Conservation (phyloP, 129 eudicot species). For the Logfia minima region DNA sequence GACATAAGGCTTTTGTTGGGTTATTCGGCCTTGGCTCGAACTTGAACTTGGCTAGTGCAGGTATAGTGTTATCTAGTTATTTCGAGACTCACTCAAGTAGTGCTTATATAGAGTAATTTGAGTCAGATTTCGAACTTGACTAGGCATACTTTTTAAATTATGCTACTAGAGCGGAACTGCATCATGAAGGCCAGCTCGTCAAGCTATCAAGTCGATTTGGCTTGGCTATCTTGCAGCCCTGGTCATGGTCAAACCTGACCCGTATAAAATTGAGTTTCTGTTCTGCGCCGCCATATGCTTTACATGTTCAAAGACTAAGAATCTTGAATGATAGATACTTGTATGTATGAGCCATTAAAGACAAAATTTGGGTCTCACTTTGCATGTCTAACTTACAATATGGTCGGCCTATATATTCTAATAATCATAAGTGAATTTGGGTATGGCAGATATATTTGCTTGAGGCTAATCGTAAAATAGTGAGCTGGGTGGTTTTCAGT, state of each 20-base stretch:
- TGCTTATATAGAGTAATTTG: too few relatives aligned
- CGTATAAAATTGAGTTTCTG: too few relatives aligned
- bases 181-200: not conserved
- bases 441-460: too few relatives aligned
- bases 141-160: too few relatives aligned
- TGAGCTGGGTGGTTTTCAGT: not conserved
- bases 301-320: not conserved
- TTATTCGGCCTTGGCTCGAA: too few relatives aligned
- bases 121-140: too few relatives aligned
- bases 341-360: not conserved
- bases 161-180: too few relatives aligned
- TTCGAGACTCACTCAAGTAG: too few relatives aligned
- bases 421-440: not conserved
- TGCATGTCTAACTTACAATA: not conserved
- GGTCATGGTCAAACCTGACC: not conserved
- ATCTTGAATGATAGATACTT: not conserved
- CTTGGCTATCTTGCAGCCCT: not conserved
- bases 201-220: not conserved
- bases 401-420: not conserved
- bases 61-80: too few relatives aligned
- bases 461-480: not conserved
- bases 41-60: too few relatives aligned
- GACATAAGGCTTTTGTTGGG: too few relatives aligned
- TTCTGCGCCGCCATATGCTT: not conserved
- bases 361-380: not conserved